phyloP scores from a whole-genome alignment of 2,329 filamentous ascomycete species.

The Apiospora malaysiana region DNA sequence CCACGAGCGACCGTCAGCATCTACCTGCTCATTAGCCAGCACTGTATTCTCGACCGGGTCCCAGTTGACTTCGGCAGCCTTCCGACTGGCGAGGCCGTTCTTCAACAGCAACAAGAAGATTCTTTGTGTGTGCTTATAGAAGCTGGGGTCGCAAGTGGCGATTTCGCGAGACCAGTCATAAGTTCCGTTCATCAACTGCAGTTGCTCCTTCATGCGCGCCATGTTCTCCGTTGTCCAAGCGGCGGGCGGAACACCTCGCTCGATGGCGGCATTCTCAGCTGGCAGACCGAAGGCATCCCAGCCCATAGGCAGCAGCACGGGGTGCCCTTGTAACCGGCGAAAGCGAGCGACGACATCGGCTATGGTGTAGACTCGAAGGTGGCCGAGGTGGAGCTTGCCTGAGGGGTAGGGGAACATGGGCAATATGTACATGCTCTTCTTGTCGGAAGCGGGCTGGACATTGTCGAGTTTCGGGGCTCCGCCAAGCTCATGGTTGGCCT shows the following conservation, averaged over 20 bases:
- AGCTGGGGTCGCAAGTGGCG: conserved; percentile 81
- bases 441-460: conserved; percentile 28
- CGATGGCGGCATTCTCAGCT: conserved; percentile 89
- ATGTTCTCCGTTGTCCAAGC: conserved; percentile 85
- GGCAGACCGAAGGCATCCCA: conserved; percentile 94
- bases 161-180: conserved; percentile 88
- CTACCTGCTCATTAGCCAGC: conserved; percentile 92
- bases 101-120: conserved; percentile 81
- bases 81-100: conserved; percentile 80
- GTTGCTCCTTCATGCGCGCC: conserved; percentile 80
- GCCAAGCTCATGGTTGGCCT: conserved; percentile 21
- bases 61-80: conserved; percentile 85
- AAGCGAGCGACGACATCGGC: conserved; percentile 84
- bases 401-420: conserved; percentile 96
- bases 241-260: conserved; percentile 77
- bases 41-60: conserved; percentile 90
- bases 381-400: conserved; percentile 83
- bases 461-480: conserved; percentile 8
- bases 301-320: conserved; percentile 87
- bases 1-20: conserved; percentile 84
- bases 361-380: conserved; percentile 88
- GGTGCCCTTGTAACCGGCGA: conserved; percentile 72
- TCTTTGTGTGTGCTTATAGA: conserved; percentile 89
- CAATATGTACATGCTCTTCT: conserved; percentile 69
- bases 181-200: conserved; percentile 77